Conservation (phyloP, 768 basidiomycete genomes). For the Gloeopeniophorella convolvens region DNA sequence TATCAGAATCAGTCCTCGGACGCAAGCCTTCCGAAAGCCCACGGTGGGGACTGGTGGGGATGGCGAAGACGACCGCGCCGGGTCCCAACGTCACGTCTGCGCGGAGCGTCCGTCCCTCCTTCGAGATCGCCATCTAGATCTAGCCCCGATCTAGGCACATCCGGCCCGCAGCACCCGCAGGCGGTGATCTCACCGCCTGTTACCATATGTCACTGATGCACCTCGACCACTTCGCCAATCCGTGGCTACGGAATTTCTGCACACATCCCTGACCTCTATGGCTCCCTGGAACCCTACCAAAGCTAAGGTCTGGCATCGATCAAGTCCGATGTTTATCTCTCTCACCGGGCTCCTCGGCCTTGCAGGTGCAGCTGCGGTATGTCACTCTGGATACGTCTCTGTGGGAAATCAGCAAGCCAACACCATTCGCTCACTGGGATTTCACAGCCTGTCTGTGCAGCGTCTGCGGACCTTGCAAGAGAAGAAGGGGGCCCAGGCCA, state of each 20-base stretch:
- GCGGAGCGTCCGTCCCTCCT: too few relatives aligned
- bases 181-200: too few relatives aligned
- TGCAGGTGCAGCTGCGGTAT: slow-evolving; percentile 45
- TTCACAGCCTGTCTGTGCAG: slow-evolving; percentile 70
- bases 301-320: slow-evolving; percentile 39
- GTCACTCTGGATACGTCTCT: slow-evolving; percentile 6
- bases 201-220: too few relatives aligned
- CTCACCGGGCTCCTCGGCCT: slow-evolving; percentile 2
- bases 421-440: neutral
- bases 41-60: too few relatives aligned
- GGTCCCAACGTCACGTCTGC: too few relatives aligned
- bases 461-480: slow-evolving; percentile 80
- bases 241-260: neutral
- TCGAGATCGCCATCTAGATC: too few relatives aligned
- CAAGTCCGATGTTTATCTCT: neutral
- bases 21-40: too few relatives aligned
- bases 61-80: too few relatives aligned
- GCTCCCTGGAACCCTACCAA: slow-evolving; percentile 56
- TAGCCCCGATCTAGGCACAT: too few relatives aligned
- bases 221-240: neutral
- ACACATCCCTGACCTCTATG: slow-evolving; percentile 29
- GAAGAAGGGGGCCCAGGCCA: slow-evolving; percentile 87
- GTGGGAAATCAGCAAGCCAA: too few relatives aligned
- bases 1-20: too few relatives aligned
- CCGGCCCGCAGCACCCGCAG: too few relatives aligned